phyloP scores from a whole-genome alignment of 208 protist genomes.

The Crithidia fasciculata region DNA sequence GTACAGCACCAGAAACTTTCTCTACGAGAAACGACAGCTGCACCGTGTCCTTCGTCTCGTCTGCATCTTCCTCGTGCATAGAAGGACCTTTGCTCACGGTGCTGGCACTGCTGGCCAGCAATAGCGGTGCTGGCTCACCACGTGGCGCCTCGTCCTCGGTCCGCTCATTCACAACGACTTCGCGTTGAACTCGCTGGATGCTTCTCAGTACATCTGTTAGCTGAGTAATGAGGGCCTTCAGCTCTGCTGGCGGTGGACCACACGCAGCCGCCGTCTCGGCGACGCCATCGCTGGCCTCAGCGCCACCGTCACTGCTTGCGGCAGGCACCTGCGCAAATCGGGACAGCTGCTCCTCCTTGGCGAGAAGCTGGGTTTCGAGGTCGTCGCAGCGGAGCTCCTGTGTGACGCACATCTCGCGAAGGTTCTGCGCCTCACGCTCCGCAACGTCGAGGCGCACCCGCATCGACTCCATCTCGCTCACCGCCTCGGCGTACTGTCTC shows the following conservation, averaged over 20 bases:
- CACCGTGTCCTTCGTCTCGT: not conserved
- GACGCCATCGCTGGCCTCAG: not conserved
- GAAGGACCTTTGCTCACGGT: too few species aligned
- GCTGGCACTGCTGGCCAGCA: not conserved
- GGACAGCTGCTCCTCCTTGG: constrained; percentile 52
- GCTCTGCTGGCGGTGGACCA: not conserved
- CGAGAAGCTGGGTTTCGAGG: constrained; percentile 57
- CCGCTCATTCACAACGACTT: not conserved
- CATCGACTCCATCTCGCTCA: constrained; percentile 26
- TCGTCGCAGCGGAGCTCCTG: constrained; percentile 49
- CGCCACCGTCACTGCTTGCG: not conserved
- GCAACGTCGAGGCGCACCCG: constrained; percentile 25
- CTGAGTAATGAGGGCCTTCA: constrained; percentile 11
- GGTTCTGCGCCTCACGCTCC: constrained; percentile 17
- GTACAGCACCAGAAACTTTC: constrained; percentile 2
- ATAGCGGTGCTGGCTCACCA: not conserved
- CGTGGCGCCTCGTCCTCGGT: not conserved
- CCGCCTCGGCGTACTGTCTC: constrained; percentile 20
- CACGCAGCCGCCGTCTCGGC: not conserved
- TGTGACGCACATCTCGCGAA: constrained; percentile 30
- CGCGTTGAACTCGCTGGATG: not conserved
- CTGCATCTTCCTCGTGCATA: too few species aligned
- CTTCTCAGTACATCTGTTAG: constrained; percentile 12
- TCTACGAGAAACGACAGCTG: not conserved
- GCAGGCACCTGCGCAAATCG: constrained; percentile 20